Percentiles rank a stretch among this genome's conserved stretches.
phyloP scores from a whole-genome alignment of 2,329 filamentous ascomycete genomes.

The Ceratocystis albifundus region DNA sequence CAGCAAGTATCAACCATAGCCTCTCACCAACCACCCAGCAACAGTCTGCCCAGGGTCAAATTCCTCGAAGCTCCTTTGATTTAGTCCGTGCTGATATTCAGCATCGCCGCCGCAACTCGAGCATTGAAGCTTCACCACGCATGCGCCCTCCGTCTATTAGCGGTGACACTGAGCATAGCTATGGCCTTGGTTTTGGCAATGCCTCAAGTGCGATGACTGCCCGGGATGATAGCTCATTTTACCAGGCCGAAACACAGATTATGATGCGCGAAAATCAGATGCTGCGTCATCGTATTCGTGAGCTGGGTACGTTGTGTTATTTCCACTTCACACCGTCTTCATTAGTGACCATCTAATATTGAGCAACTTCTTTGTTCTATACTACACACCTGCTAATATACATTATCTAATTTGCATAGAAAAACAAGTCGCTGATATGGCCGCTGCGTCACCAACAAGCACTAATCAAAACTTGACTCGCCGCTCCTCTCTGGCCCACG shows the following conservation, averaged over 20 bases:
- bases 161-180: slow-evolving; percentile 45
- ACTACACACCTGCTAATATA: slow-evolving; percentile 24
- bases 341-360: background rate
- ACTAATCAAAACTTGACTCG: slow-evolving; percentile 39
- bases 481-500: slow-evolving; percentile 38
- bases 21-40: slow-evolving; percentile 39
- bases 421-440: slow-evolving; percentile 40
- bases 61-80: slow-evolving; percentile 49
- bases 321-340: background rate
- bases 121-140: slow-evolving; percentile 42
- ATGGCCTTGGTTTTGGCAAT: slow-evolving; percentile 1
- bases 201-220: slow-evolving; percentile 37
- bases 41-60: slow-evolving; percentile 23
- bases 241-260: slow-evolving; percentile 71
- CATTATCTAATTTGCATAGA: slow-evolving; percentile 31
- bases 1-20: slow-evolving; percentile 34
- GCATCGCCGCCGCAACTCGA: slow-evolving; percentile 39
- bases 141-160: slow-evolving; percentile 48
- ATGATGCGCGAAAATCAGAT: slow-evolving; percentile 71
- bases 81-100: slow-evolving; percentile 46
- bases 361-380: background rate
- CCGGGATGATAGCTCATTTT: slow-evolving; percentile 65
- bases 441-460: slow-evolving; percentile 26
- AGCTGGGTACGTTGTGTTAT: slow-evolving; percentile 47
- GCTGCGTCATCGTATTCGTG: slow-evolving; percentile 61